A percentile compares a stretch with the other conserved stretches of the same genome.
Conservation (phyloP, 2,329 filamentous ascomycete genomes). For the Xylariaceae sp. region DNA sequence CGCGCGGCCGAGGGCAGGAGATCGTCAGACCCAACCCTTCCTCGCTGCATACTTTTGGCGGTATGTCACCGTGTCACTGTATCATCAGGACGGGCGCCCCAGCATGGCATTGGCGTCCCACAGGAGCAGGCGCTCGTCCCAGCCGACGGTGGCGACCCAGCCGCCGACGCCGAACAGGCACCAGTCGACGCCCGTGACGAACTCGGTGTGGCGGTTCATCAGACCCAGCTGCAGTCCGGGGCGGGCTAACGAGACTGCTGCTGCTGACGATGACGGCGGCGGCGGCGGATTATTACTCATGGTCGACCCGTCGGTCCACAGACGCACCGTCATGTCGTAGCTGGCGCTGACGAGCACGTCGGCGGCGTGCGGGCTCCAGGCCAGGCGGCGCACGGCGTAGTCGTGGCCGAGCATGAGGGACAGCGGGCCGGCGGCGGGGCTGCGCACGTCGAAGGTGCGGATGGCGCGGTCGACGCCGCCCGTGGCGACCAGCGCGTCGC, state of each 20-base stretch:
- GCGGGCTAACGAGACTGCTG: constrained; percentile 12
- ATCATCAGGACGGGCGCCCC: no score
- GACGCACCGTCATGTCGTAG: constrained; percentile 95
- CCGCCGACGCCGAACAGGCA: constrained; percentile 92
- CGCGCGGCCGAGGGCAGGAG: constrained; percentile 60
- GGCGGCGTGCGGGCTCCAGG: constrained; percentile 90
- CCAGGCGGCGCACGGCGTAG: constrained; percentile 77
- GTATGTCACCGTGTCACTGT: no score
- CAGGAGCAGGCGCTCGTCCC: constrained; percentile 85
- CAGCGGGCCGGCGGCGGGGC: constrained; percentile 63
- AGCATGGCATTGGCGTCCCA: constrained; percentile 66
- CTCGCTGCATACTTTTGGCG: no score
- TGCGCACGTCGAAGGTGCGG: constrained; percentile 83
- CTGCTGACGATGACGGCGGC: background rate
- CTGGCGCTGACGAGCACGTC: constrained; percentile 82
- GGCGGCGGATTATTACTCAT: constrained; percentile 25
- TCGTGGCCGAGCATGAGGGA: constrained; percentile 76
- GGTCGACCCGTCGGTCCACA: constrained; percentile 73
- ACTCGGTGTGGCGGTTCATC: constrained; percentile 93
- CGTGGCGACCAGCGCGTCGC: constrained; percentile 73
- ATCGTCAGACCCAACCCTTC: constrained; percentile 73
- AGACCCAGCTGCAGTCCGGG: constrained; percentile 68
- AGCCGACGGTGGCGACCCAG: constrained; percentile 90
- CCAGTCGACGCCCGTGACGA: constrained; percentile 95
- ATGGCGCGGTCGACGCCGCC: constrained; percentile 83